A percentile compares a stretch with the other conserved stretches of the same genome.
Conservation (phyloP, 352 stramenopile genomes). For the Aphanomyces astaci region DNA sequence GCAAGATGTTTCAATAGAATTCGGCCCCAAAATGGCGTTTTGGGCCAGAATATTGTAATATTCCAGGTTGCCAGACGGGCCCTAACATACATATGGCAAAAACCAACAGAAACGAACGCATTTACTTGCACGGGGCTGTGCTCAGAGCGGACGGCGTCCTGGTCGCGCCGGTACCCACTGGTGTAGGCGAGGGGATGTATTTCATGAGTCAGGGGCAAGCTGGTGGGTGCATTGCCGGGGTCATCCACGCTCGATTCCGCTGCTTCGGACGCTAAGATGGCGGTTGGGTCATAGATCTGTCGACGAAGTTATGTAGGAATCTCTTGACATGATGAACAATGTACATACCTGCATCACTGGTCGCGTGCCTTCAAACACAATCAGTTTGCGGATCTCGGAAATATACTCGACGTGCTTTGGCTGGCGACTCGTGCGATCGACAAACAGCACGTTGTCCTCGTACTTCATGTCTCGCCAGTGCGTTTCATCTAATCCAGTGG, state of each 20-base stretch:
- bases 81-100: no score
- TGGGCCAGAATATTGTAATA: no score
- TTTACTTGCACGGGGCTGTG: conserved; percentile 50
- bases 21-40: no score
- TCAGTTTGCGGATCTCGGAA: conserved; percentile 45
- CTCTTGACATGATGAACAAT: conserved; percentile 22
- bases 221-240: conserved; percentile 22
- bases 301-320: no score
- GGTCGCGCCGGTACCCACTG: conserved; percentile 57
- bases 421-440: conserved; percentile 37
- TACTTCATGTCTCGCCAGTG: conserved; percentile 64
- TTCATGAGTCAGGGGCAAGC: conserved; percentile 48
- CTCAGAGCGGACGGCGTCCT: conserved; percentile 68
- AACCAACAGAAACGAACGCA: no score
- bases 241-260: neutral
- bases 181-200: conserved; percentile 69
- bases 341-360: conserved; percentile 58
- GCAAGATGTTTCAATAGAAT: no score
- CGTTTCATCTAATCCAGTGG: conserved; percentile 32
- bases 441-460: conserved; percentile 50
- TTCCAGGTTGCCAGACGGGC: no score
- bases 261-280: neutral
- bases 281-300: conserved; percentile 26
- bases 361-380: conserved; percentile 54
- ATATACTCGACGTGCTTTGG: conserved; percentile 53